Evolutionary conservation across 2,329 filamentous ascomycete species (phyloP), one percentile per base, ranked within the genome.

Genomic region (Neonectria hederae): DNA sequence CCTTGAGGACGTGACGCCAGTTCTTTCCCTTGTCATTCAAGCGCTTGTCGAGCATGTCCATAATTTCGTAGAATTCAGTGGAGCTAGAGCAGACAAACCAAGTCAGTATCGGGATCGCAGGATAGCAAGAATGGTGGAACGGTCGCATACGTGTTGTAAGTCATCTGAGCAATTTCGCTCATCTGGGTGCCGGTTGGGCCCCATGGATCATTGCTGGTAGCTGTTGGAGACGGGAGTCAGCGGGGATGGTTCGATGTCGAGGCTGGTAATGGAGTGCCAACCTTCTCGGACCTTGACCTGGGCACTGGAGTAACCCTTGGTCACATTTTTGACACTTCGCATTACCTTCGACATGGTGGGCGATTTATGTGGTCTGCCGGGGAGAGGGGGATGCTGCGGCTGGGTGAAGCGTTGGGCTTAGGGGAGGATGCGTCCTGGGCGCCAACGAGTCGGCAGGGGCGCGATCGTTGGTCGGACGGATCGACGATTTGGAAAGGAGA

Each of bases 11-110:
- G 78, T 99, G 96, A 74, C 96, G 90, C 96, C 96, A 99, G 79
- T 99, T 99, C 86, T 98, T 99, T 76, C 96, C 96, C 81, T 99
- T 98, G 81, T 99, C 96, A 75, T 99, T 99, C 76, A 99, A 84
- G 72, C 96, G 91, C 84, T 98, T 98, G 82, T 99, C 96, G 71
- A 99, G 86, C 93, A 99, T 99, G 79, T 99, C 96, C 91, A 99
- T 97, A 75, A 99, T 97, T 79, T 99, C 95, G 83, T 97, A 97
- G 83, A 99, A 99, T 79, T 98, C 96, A 80, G 92, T 95, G 38
- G 94, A 94, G 77, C 95, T 97, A 69, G 45, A 64, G 32, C 49
- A 38, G 56, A 57, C 46, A 65, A 58, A 28, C 52, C 60, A 54
- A 53, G 64, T 73, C 64, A 74, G 69, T 63, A 52, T 17, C 49